Evolutionary conservation across 345 rosid species (phyloP).

Genomic region (Citrus inodora): DNA sequence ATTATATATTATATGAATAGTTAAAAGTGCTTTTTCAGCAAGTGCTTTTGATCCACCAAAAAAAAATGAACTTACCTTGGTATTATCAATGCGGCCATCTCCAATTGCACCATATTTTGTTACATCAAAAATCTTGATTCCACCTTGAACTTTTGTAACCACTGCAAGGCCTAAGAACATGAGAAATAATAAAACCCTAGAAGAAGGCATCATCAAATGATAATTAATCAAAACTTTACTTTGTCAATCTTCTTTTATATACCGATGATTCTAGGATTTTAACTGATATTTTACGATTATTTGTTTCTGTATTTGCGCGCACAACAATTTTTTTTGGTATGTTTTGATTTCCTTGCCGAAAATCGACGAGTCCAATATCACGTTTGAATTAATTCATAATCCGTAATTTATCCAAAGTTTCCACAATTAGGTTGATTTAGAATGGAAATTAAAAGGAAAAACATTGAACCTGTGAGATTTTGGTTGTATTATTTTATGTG

Average conservation of each 20-base stretch:
- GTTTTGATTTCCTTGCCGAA: neutral
- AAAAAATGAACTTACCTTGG: conserved; percentile 11
- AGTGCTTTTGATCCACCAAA: neutral
- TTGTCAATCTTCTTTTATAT: neutral
- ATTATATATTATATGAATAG: neutral
- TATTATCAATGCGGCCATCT: conserved; percentile 17
- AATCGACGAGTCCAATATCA: neutral
- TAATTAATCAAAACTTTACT: neutral
- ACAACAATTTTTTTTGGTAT: neutral
- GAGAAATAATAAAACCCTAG: neutral
- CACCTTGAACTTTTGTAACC: neutral
- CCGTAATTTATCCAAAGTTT: neutral
- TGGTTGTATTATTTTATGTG: neutral
- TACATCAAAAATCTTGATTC: conserved; percentile 12
- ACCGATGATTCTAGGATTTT: neutral
- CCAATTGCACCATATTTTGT: conserved; percentile 19
- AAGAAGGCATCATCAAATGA: neutral
- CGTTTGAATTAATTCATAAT: neutral
- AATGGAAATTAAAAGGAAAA: neutral
- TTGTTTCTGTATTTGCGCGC: neutral
- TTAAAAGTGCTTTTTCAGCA: neutral
- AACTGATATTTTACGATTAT: neutral
- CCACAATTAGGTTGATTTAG: neutral
- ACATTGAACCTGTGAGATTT: neutral
- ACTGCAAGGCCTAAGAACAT: neutral